Evolutionary conservation across 257 asterid genomes (phyloP).

Genomic region (Voacanga thouarsii): DNA sequence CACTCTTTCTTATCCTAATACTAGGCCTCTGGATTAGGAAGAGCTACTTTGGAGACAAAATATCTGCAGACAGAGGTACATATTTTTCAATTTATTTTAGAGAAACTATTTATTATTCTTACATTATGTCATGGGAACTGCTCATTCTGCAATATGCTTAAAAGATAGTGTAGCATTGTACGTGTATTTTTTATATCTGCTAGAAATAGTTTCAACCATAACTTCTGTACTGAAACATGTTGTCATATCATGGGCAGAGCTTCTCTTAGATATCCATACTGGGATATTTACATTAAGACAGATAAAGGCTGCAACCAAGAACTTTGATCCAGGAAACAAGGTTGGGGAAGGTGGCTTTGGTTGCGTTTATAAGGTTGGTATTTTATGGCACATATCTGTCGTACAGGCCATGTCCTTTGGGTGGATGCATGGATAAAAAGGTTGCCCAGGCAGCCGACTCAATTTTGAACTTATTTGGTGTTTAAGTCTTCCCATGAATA

Average conservation of each 20-base stretch:
- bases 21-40: conserved; percentile 38
- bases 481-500: neutral
- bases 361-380: conserved; percentile 72
- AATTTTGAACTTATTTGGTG: neutral
- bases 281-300: conserved; percentile 72
- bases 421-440: neutral
- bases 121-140: no score
- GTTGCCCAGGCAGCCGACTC: neutral
- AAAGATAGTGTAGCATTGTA: neutral
- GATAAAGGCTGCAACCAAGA: conserved; percentile 77
- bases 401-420: no score
- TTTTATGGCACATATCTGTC: neutral
- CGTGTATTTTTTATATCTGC: neutral
- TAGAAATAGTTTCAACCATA: neutral
- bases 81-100: neutral
- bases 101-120: neutral
- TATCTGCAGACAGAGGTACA: conserved; percentile 57
- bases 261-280: conserved; percentile 73
- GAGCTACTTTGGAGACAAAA: conserved; percentile 50
- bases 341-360: conserved; percentile 97
- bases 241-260: conserved; percentile 46
- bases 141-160: neutral
- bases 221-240: neutral
- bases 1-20: conserved; percentile 34
- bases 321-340: conserved; percentile 79